Evolutionary conservation across 345 rosid genomes (phyloP).

Genomic region (Populus deltoides): DNA sequence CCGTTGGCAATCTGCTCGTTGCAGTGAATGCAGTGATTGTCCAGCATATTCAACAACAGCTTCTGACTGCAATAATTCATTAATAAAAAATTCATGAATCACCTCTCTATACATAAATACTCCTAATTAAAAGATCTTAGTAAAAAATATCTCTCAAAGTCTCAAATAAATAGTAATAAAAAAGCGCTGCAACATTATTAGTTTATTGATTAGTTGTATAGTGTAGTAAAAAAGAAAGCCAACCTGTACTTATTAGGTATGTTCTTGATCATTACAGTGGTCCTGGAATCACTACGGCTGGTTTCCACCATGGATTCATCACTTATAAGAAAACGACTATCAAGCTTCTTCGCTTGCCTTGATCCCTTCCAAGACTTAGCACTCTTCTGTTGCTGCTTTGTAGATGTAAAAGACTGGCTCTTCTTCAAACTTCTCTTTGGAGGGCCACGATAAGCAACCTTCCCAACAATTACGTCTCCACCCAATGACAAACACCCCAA

Average conservation of each 20-base stretch:
- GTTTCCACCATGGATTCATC: slow-evolving; percentile 53
- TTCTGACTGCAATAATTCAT: slow-evolving; percentile 20
- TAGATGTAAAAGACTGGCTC: slow-evolving; percentile 6
- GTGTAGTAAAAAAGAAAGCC: background rate
- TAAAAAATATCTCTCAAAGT: background rate
- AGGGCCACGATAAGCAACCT: slow-evolving; percentile 5
- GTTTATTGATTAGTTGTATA: background rate
- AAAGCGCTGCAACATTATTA: background rate
- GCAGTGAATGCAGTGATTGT: slow-evolving; percentile 84
- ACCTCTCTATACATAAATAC: background rate
- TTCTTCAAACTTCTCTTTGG: slow-evolving; percentile 33
- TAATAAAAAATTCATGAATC: background rate
- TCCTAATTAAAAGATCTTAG: background rate
- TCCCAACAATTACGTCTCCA: slow-evolving; percentile 12
- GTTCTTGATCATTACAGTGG: slow-evolving; percentile 98
- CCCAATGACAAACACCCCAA: slow-evolving; percentile 32
- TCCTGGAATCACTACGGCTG: slow-evolving; percentile 55
- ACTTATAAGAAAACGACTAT: slow-evolving; percentile 52
- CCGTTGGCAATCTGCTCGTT: slow-evolving; percentile 61
- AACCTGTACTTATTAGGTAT: slow-evolving; percentile 96
- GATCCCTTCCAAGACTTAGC: slow-evolving; percentile 47
- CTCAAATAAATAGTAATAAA: background rate
- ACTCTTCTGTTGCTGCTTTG: slow-evolving; percentile 31
- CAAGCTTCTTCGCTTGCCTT: slow-evolving; percentile 40
- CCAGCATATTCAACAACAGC: slow-evolving; percentile 66